Base-by-base conservation (phyloP, 345 rosid genomes). In the Linum usitatissimum region DNA sequence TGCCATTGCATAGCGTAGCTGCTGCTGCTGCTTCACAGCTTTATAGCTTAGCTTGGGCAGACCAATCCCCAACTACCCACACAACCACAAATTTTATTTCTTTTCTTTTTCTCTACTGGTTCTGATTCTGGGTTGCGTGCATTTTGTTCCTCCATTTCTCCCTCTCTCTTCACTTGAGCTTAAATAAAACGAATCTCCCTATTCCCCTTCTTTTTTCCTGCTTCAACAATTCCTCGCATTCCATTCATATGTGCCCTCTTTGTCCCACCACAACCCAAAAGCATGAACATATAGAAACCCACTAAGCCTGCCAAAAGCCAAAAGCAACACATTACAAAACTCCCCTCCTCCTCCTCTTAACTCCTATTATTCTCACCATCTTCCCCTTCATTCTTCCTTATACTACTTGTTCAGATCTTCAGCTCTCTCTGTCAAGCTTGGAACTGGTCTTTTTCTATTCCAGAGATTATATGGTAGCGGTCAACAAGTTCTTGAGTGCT, bases 121-220 rank as follows among this genome's bases (percentile, higher is more conserved):
- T 40, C 48, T 60, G 30, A 18, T 54, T 13, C 39, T 39, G 55
- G 64, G 72, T 84, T 84, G 88, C 86, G 90, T 86, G 86, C 73
- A 45, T 45, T 68, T 62, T 71, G 61, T 70, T 75, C 83, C 65
- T 36, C 34, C 48, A 57, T 48, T 58, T 57, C 45, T 55, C 75
- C 48, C 48, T 12, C 48, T 40, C 28, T 23, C 28, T 23, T 23
- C 28, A 23, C 28, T 23, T 23, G 28, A 23, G 28, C 28, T 23
- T 23, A 23, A 23, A 23, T 23, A 23, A 23, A 1, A 23, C 28
- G 28, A 23, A 23, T 23, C 28, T 23, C 28, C 28, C 28, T 23
- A 23, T 23, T 23, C 2, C 28, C 28, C 28, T 23, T 23, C 28
- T 23, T 23, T 23, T 23, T 23, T 23, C 2, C 28, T 23, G 28